phyloP scores from a whole-genome alignment of 2,329 filamentous ascomycete species.

The Pyrenophora graminea region DNA sequence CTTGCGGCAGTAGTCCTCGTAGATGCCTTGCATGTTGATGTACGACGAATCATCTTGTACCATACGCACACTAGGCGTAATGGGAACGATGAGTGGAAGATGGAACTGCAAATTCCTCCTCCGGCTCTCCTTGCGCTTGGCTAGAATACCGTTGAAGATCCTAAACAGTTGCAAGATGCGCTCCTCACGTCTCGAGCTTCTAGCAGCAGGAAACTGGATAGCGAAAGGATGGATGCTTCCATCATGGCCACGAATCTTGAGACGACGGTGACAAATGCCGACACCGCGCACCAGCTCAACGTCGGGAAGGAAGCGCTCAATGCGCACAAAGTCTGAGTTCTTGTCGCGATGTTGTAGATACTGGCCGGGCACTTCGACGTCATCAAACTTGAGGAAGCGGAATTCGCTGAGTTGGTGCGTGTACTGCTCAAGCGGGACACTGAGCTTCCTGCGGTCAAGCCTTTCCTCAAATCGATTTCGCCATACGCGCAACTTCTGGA shows the following conservation, averaged over 20 bases:
- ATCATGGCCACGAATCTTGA: slow-evolving; percentile 97
- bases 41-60: slow-evolving; percentile 95
- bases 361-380: slow-evolving; percentile 96
- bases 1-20: slow-evolving; percentile 92
- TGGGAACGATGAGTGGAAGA: slow-evolving; percentile 89
- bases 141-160: slow-evolving; percentile 90
- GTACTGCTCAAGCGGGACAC: slow-evolving; percentile 78
- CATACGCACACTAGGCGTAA: slow-evolving; percentile 91
- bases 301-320: slow-evolving; percentile 93
- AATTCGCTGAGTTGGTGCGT: slow-evolving; percentile 95
- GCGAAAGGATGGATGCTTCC: slow-evolving; percentile 96
- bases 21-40: slow-evolving; percentile 90
- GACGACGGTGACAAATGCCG: slow-evolving; percentile 84
- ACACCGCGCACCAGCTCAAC: slow-evolving; percentile 91
- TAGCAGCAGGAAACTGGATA: slow-evolving; percentile 90
- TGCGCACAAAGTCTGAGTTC: slow-evolving; percentile 97
- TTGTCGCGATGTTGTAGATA: slow-evolving; percentile 98
- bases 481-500: slow-evolving; percentile 94
- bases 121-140: slow-evolving; percentile 92
- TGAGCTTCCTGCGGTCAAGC: slow-evolving; percentile 78
- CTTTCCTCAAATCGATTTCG: slow-evolving; percentile 98
- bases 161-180: slow-evolving; percentile 94
- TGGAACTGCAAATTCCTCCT: slow-evolving; percentile 95
- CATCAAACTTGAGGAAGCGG: slow-evolving; percentile 96
- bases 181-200: slow-evolving; percentile 92